Evolutionary conservation across 1,139 yeast genomes (phyloP).

Genomic region (Geotrichum bryndzae): DNA sequence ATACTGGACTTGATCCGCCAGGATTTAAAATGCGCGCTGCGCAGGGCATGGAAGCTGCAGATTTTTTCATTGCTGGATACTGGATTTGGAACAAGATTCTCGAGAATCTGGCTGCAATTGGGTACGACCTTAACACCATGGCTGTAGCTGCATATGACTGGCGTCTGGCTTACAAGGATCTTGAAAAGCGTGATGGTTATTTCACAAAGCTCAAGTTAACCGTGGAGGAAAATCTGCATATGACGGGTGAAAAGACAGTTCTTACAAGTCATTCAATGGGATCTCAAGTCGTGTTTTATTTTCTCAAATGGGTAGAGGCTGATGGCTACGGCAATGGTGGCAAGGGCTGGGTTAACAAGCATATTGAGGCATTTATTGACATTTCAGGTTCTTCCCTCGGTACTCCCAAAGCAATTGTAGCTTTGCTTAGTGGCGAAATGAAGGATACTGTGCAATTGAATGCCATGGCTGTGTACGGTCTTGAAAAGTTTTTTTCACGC

Average conservation of each 20-base stretch:
- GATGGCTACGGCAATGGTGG: constrained; percentile 84
- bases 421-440: constrained; percentile 93
- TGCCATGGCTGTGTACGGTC: constrained; percentile 86
- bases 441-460: constrained; percentile 92
- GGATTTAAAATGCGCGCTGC: constrained; percentile 78
- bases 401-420: constrained; percentile 90
- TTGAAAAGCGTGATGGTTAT: constrained; percentile 81
- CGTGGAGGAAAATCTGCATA: constrained; percentile 51
- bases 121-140: constrained; percentile 90
- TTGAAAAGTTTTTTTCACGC: constrained; percentile 88
- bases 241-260: constrained; percentile 66
- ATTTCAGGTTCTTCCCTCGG: constrained; percentile 86
- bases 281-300: constrained; percentile 77
- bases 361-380: constrained; percentile 74
- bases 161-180: constrained; percentile 84
- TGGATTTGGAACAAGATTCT: constrained; percentile 97
- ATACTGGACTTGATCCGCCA: constrained; percentile 89
- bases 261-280: constrained; percentile 96
- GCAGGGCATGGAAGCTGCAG: constrained; percentile 95
- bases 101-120: constrained; percentile 88
- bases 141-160: constrained; percentile 89
- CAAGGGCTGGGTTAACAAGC: constrained; percentile 71
- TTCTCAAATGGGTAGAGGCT: constrained; percentile 95
- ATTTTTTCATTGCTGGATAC: constrained; percentile 92
- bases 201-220: constrained; percentile 67